These are phyloP conservation scores for Ceratocystiopsis minuta DNA, from an alignment of 2,329 filamentous ascomycete genomes.

Conservation along the genomic window DNA sequence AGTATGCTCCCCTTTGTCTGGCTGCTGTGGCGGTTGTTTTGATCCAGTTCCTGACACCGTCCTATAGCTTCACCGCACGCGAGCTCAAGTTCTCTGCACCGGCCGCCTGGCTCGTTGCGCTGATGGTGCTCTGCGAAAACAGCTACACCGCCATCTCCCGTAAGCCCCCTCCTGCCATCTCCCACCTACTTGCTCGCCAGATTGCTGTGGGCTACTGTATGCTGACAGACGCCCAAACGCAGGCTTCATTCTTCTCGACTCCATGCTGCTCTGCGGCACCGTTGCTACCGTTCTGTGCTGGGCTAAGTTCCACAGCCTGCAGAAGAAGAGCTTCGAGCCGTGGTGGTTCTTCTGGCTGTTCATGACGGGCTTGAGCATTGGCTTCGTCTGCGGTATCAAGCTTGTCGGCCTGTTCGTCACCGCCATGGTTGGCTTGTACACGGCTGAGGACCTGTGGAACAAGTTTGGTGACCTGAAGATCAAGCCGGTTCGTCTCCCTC, in stretches of 20 bases:
- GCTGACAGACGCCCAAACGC: background rate
- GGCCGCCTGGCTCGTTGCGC: constrained; percentile 82
- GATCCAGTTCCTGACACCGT: background rate
- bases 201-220: background rate
- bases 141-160: constrained; percentile 98
- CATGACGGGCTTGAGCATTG: constrained; percentile 86
- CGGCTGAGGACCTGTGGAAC: constrained; percentile 89
- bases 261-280: constrained; percentile 98
- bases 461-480: constrained; percentile 93
- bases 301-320: constrained; percentile 86
- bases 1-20: constrained; percentile 19
- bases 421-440: constrained; percentile 87
- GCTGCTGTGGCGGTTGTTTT: no score
- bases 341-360: constrained; percentile 95
- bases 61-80: constrained; percentile 54
- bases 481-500: constrained; percentile 44
- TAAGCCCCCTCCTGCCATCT: background rate
- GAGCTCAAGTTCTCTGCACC: constrained; percentile 75
- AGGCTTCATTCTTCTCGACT: constrained; percentile 87
- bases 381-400: constrained; percentile 96
- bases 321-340: constrained; percentile 65
- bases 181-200: background rate
- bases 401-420: constrained; percentile 95
- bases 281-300: constrained; percentile 94
- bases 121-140: constrained; percentile 98